Conservation (phyloP, 495 filamentous ascomycete genomes). For the Hypoxylon perforatum region DNA sequence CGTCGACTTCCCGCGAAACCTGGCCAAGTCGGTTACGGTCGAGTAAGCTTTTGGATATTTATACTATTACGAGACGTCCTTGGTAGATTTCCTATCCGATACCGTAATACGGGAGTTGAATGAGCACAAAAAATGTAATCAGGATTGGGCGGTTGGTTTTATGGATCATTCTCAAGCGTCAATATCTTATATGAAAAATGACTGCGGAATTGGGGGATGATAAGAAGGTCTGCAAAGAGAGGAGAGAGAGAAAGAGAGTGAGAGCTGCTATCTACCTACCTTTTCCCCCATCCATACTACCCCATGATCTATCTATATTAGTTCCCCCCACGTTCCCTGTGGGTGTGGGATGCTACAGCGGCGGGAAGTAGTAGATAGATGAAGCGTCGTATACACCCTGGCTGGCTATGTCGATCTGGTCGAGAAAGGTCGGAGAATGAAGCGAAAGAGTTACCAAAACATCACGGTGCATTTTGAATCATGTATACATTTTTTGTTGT, state of each 20-base stretch:
- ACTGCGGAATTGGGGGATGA: constrained; percentile 32
- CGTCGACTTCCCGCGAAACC: constrained; percentile 96
- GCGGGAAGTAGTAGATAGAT: constrained; percentile 27
- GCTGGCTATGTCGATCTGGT: constrained; percentile 26
- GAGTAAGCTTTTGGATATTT: constrained; percentile 71
- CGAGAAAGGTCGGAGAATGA: constrained; percentile 25
- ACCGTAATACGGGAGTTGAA: constrained; percentile 37
- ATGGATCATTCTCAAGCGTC: constrained; percentile 37
- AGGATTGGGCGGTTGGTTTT: constrained; percentile 38
- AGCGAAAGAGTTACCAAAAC: constrained; percentile 23
- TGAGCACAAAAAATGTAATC: constrained; percentile 33
- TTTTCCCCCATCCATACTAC: constrained; percentile 3
- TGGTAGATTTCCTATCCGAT: constrained; percentile 30
- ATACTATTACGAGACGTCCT: constrained; percentile 22
- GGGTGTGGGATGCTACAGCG: constrained; percentile 19
- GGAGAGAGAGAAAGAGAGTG: too few relatives aligned
- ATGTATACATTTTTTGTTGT: background rate
- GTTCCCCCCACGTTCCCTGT: constrained; percentile 21
- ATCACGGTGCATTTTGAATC: background rate
- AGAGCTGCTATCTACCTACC: constrained; percentile 22
- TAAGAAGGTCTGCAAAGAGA: constrained; percentile 14
- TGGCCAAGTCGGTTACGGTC: constrained; percentile 98
- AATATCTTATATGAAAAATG: constrained; percentile 31
- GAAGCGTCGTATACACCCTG: constrained; percentile 21
- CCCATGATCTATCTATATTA: constrained; percentile 22